These are phyloP conservation scores for Annulohypoxylon stygium DNA, from an alignment of 495 filamentous ascomycete species.

Conservation along the genomic window DNA sequence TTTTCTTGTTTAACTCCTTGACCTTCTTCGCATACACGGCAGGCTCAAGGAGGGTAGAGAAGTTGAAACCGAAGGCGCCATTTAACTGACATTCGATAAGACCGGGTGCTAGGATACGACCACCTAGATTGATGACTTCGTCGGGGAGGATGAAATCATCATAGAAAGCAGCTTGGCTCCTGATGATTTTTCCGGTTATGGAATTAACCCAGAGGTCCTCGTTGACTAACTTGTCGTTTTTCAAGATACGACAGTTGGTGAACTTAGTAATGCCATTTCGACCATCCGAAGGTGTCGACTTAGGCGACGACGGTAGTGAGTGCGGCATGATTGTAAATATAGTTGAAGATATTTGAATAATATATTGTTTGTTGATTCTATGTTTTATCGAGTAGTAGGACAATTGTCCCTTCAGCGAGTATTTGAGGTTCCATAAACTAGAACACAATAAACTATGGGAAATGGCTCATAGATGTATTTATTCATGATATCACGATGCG, in stretches of 20 bases:
- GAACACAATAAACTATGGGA: slow-evolving; percentile 39
- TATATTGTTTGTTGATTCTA: slow-evolving; percentile 17
- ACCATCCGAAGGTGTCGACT: slow-evolving; percentile 48
- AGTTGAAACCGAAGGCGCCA: slow-evolving; percentile 88
- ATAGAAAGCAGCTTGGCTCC: slow-evolving; percentile 81
- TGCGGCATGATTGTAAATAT: slow-evolving; percentile 47
- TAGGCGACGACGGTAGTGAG: slow-evolving; percentile 53
- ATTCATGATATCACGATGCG: slow-evolving; percentile 46
- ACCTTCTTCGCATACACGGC: slow-evolving; percentile 76
- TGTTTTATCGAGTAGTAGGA: slow-evolving; percentile 51
- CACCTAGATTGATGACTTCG: slow-evolving; percentile 75
- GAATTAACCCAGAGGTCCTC: slow-evolving; percentile 86
- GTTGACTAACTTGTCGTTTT: slow-evolving; percentile 70
- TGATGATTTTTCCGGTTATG: slow-evolving; percentile 78
- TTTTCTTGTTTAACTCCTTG: slow-evolving; percentile 72
- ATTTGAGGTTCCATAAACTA: slow-evolving; percentile 48
- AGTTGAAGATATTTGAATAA: not conserved
- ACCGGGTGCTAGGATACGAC: slow-evolving; percentile 82
- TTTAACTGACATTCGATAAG: slow-evolving; percentile 91
- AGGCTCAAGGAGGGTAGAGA: slow-evolving; percentile 76
- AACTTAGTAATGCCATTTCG: slow-evolving; percentile 78
- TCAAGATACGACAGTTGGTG: slow-evolving; percentile 81
- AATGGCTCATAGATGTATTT: slow-evolving; percentile 46
- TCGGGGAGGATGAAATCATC: slow-evolving; percentile 72
- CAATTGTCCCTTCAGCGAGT: slow-evolving; percentile 44